Percentiles rank a stretch among this genome's conserved stretches.
Conservation (phyloP, 768 basidiomycete species). For the Porphyrellus cyaneotinctus region DNA sequence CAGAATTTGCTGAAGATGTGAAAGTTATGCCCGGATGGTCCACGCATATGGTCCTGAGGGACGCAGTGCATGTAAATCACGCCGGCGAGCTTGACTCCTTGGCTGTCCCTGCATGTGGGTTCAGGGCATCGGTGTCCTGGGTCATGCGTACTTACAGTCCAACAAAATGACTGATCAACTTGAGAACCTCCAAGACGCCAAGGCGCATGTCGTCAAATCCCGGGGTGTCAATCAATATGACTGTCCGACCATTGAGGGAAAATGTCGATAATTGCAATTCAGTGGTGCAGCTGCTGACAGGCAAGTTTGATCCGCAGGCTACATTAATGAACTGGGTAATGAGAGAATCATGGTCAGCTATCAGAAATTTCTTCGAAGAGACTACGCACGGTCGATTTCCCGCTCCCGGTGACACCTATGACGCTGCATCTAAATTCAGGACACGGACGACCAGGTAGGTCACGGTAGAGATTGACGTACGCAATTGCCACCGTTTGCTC, state of each 20-base stretch:
- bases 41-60: slow-evolving; percentile 40
- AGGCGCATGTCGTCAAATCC: slow-evolving; percentile 52
- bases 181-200: slow-evolving; percentile 43
- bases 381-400: slow-evolving; percentile 30
- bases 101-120: slow-evolving; percentile 14
- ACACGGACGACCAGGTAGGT: neutral
- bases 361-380: neutral
- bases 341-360: slow-evolving; percentile 1
- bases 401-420: slow-evolving; percentile 30
- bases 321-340: slow-evolving; percentile 44
- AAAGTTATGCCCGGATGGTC: slow-evolving; percentile 42
- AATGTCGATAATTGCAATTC: slow-evolving; percentile 41
- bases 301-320: slow-evolving; percentile 43
- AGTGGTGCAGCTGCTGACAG: slow-evolving; percentile 44
- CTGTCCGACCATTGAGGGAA: slow-evolving; percentile 36
- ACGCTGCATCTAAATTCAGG: slow-evolving; percentile 22
- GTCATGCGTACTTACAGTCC: slow-evolving; percentile 16
- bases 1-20: slow-evolving; percentile 47
- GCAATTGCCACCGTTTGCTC: slow-evolving; percentile 24
- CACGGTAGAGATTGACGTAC: slow-evolving; percentile 17
- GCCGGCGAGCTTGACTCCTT: slow-evolving; percentile 38
- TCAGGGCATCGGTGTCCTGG: neutral
- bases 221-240: slow-evolving; percentile 55
- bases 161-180: slow-evolving; percentile 37
- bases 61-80: slow-evolving; percentile 51